Evolutionary conservation across 2,329 filamentous ascomycete species (phyloP).

Genomic region (Pseudopithomyces maydicus): DNA sequence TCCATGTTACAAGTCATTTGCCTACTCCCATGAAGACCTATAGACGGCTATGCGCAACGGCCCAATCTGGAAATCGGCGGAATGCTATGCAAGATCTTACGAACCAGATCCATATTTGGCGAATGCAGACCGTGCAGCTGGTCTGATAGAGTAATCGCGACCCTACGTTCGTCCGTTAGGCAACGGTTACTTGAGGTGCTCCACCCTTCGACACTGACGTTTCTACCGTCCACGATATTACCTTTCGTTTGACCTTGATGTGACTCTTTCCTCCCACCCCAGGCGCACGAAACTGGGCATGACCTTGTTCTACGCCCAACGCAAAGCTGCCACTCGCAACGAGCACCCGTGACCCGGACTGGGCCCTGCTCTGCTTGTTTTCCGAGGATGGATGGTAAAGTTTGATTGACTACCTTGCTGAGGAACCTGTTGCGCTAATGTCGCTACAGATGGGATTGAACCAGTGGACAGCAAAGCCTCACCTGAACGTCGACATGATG

Average conservation of each 20-base stretch:
- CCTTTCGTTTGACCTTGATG: background rate
- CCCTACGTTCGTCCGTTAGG: background rate
- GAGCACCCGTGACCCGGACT: too few relatives aligned
- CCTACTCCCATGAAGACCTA: background rate
- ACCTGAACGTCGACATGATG: background rate
- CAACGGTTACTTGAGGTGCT: background rate
- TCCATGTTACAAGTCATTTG: background rate
- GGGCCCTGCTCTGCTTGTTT: too few relatives aligned
- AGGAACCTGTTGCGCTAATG: background rate
- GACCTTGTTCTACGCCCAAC: too few relatives aligned
- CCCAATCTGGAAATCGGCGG: background rate
- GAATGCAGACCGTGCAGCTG: background rate
- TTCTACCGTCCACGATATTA: background rate
- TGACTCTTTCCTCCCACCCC: background rate
- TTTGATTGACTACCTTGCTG: too few relatives aligned
- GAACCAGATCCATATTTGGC: background rate
- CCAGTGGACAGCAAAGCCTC: background rate
- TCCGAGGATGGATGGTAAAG: too few relatives aligned
- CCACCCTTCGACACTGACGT: background rate
- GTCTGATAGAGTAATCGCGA: background rate
- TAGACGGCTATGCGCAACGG: background rate
- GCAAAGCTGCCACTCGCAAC: too few relatives aligned
- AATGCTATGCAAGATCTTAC: background rate
- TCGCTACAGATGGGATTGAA: background rate
- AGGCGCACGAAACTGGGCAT: too few relatives aligned